phyloP scores from a whole-genome alignment of 2,329 filamentous ascomycete species.

The Setomelanomma holmii region DNA sequence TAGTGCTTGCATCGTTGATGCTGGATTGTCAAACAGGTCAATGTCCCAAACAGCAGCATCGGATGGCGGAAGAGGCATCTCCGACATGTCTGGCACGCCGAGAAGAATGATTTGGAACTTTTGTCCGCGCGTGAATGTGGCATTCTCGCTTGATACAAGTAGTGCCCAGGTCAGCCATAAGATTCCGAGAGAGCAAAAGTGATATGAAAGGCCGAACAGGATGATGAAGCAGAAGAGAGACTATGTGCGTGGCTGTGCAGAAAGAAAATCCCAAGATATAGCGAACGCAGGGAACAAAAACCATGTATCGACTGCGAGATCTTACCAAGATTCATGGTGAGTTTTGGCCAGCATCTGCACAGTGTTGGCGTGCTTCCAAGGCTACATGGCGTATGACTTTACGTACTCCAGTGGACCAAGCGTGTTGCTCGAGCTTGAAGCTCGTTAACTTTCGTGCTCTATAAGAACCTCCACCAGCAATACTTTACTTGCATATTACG shows the following conservation, averaged over 20 bases:
- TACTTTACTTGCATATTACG: slow-evolving; percentile 34
- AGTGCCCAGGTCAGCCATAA: not conserved
- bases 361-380: slow-evolving; percentile 8
- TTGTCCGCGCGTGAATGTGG: slow-evolving; percentile 28
- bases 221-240: not conserved
- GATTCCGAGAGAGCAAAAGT: not conserved
- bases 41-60: slow-evolving; percentile 41
- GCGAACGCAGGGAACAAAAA: not conserved
- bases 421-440: slow-evolving; percentile 32
- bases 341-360: not conserved
- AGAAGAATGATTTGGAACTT: slow-evolving; percentile 38
- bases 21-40: slow-evolving; percentile 39
- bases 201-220: not conserved
- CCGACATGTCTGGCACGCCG: slow-evolving; percentile 34
- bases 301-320: not conserved
- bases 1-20: slow-evolving; percentile 25
- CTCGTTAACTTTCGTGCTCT: slow-evolving; percentile 14
- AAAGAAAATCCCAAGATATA: too few species aligned
- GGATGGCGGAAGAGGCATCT: slow-evolving; percentile 32
- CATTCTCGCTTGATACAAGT: slow-evolving; percentile 12
- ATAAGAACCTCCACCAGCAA: slow-evolving; percentile 14
- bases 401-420: slow-evolving; percentile 31
- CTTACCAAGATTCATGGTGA: not conserved
- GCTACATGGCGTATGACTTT: slow-evolving; percentile 20
- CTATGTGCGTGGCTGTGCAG: not conserved